Evolutionary conservation across 768 basidiomycete species (phyloP).

Genomic region (Lepiota venenata): DNA sequence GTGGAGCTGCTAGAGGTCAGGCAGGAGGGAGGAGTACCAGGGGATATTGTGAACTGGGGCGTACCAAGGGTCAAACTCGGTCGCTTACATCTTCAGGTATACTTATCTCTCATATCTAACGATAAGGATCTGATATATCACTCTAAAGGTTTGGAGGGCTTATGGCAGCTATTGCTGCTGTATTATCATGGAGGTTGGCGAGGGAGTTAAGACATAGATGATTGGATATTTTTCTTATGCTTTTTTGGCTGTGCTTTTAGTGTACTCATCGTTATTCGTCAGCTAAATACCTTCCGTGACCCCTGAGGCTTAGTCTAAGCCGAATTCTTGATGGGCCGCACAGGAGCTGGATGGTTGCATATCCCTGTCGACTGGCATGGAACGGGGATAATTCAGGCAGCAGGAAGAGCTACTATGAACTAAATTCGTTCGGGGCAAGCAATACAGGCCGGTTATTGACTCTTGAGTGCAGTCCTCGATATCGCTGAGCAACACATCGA

Average conservation of each 20-base stretch:
- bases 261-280: too few relatives aligned
- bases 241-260: neutral
- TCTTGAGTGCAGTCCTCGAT: too few relatives aligned
- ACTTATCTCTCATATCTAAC: conserved; percentile 20
- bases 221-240: neutral
- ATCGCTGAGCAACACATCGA: too few relatives aligned
- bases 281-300: too few relatives aligned
- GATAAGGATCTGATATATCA: neutral
- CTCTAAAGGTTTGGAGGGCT: conserved; percentile 52
- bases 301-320: too few relatives aligned
- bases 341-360: too few relatives aligned
- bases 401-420: too few relatives aligned
- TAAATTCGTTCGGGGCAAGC: too few relatives aligned
- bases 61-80: conserved; percentile 52
- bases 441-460: too few relatives aligned
- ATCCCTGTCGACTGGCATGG: too few relatives aligned
- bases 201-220: conserved; percentile 45
- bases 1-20: conserved; percentile 13
- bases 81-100: conserved; percentile 79
- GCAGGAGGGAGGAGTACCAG: conserved; percentile 5
- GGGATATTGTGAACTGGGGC: conserved; percentile 19
- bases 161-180: conserved; percentile 49
- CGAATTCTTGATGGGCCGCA: too few relatives aligned
- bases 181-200: conserved; percentile 53
- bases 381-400: too few relatives aligned